These are phyloP conservation scores for Pulveroboletus sp. DNA, from an alignment of 768 basidiomycete genomes.

Conservation along the genomic window DNA sequence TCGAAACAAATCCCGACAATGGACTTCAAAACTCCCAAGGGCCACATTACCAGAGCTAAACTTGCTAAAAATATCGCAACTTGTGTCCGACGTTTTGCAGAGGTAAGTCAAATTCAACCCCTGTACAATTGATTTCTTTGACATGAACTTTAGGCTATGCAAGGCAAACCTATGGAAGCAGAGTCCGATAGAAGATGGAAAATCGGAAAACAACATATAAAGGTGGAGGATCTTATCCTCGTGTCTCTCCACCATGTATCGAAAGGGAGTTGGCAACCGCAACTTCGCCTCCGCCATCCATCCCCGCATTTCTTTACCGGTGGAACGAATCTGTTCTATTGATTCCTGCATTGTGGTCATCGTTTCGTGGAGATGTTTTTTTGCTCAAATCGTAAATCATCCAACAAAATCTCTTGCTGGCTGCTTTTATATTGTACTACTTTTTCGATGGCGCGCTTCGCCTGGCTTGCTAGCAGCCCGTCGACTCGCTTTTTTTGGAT, in stretches of 20 bases:
- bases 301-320: neutral
- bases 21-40: conserved; percentile 74
- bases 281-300: conserved; percentile 47
- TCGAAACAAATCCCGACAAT: conserved; percentile 79
- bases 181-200: conserved; percentile 59
- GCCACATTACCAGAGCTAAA: conserved; percentile 72
- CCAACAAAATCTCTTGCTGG: neutral
- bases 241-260: conserved; percentile 82
- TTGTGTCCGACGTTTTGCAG: conserved; percentile 65
- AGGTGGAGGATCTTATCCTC: conserved; percentile 62
- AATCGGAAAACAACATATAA: conserved; percentile 56
- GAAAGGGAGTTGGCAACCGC: conserved; percentile 80
- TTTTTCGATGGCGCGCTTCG: no score
- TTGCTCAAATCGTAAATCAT: neutral
- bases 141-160: conserved; percentile 41
- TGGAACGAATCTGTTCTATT: conserved; percentile 2
- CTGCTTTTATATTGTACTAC: no score
- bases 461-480: no score
- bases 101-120: conserved; percentile 34
- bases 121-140: neutral
- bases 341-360: neutral
- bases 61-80: conserved; percentile 79
- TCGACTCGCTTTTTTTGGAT: no score
- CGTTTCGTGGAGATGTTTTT: neutral
- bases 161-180: conserved; percentile 54